Evolutionary conservation across 805 yeast species (phyloP).

Genomic region (Spathaspora boniae): DNA sequence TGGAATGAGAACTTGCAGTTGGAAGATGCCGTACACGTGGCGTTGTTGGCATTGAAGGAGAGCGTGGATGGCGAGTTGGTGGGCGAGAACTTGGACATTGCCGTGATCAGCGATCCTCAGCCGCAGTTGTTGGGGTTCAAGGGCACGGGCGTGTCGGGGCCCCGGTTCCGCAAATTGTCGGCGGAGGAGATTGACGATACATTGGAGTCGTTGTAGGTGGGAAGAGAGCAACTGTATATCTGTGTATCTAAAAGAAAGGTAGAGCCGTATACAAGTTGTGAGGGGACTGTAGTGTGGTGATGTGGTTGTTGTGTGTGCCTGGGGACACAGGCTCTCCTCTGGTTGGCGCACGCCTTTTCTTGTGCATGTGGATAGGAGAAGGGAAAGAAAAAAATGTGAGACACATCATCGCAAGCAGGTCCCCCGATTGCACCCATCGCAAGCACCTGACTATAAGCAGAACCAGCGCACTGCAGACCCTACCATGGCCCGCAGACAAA

Average conservation of each 20-base stretch:
- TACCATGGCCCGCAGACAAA: too few species aligned
- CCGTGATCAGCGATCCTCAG: constrained; percentile 79
- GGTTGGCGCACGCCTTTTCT: too few species aligned
- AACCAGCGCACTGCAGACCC: too few species aligned
- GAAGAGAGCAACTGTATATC: constrained; percentile 2
- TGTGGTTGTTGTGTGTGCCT: too few species aligned
- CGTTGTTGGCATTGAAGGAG: constrained; percentile 89
- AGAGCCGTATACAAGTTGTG: constrained; percentile 44
- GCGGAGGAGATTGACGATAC: constrained; percentile 95
- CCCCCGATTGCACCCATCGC: too few species aligned
- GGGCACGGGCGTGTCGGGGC: constrained; percentile 83
- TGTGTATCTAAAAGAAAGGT: neutral
- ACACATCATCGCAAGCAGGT: too few species aligned
- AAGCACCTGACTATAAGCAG: too few species aligned
- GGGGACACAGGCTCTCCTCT: too few species aligned
- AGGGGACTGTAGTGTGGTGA: too few species aligned
- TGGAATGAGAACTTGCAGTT: constrained; percentile 97
- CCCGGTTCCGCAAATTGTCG: constrained; percentile 79
- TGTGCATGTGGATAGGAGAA: too few species aligned
- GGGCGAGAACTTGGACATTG: constrained; percentile 93
- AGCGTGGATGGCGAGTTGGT: constrained; percentile 97
- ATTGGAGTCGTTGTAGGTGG: constrained; percentile 73
- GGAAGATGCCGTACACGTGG: constrained; percentile 97
- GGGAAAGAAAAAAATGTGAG: too few species aligned
- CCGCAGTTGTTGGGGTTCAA: constrained; percentile 78